Evolutionary conservation across 345 rosid species (phyloP), one percentile per base, ranked within the genome.

Genomic region (Eucalyptus marginata): DNA sequence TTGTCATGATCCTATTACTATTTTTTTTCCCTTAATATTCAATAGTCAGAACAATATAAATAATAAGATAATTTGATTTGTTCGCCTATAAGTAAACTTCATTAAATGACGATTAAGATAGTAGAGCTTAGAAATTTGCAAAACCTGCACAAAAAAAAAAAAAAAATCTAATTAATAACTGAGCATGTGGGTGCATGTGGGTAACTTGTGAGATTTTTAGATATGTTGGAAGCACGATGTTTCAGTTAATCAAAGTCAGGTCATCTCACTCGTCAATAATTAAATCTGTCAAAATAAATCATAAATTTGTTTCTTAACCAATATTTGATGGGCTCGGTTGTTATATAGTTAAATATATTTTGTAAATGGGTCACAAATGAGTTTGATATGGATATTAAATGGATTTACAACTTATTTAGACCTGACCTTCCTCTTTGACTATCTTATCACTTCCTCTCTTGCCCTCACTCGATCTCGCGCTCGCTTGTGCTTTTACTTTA

Each of bases 361-460:
- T 6, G 29, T 10, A 22, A 24, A n/a, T n/a, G n/a, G n/a, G n/a
- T n/a, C n/a, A n/a, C n/a, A n/a, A n/a, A 56, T 24, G 13, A 56
- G 6, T 56, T 56, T 56, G 62, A 56, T 4, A 56, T 56, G 3
- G 6, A 10, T 56, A 10, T 56, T 24, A 56, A 25, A 56, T 56
- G 27, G 3, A 22, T 56, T 9, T 10, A 24, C 7, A 56, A 56
- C 1, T 24, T 22, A 56, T 22, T 56, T 56, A 24, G 29, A 56
- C 1, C 0, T 0, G 0, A 4, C 6, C 0, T 22, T 9, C 13
- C 13, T 56, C 3, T 24, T 10, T 56, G 29, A 56, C 6, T 56
- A 4, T 52, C 13, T 56, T 25, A 0, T 56, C 13, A 56, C 6
- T 56, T 22, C 3, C 62, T 56, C 3, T 56, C 62, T 56, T 10